These are phyloP conservation scores for Sclerotinia sclerotiorum DNA, from an alignment of 2,329 filamentous ascomycete species.

Conservation along the genomic window DNA sequence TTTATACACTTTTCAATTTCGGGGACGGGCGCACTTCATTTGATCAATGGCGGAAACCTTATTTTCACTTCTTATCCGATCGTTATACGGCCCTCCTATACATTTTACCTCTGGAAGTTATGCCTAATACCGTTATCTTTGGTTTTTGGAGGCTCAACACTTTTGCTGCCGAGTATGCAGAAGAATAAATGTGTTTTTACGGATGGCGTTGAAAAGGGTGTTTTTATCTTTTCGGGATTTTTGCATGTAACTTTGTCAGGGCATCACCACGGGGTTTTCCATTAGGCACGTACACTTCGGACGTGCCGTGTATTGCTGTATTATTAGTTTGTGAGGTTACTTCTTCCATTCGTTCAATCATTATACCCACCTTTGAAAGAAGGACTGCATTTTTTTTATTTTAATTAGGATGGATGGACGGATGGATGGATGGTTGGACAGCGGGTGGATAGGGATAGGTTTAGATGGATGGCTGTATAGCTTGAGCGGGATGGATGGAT, in stretches of 20 bases:
- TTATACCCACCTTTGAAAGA: constrained; percentile 16
- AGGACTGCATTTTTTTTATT: constrained; percentile 7
- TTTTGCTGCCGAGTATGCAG: constrained; percentile 1
- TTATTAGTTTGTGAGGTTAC: background rate
- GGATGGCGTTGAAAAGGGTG: constrained; percentile 20
- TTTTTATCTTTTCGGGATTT: background rate
- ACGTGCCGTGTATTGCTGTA: constrained; percentile 14
- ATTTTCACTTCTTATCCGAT: constrained; percentile 15
- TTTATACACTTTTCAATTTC: background rate
- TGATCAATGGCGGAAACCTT: background rate
- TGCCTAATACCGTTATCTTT: background rate
- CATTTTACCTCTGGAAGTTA: background rate
- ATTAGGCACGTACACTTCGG: background rate
- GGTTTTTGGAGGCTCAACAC: background rate
- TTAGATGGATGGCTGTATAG: constrained; percentile 7
- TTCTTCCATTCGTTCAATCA: constrained; percentile 15
- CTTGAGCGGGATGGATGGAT: background rate
- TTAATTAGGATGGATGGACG: background rate
- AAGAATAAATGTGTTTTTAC: constrained; percentile 16
- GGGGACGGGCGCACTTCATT: background rate
- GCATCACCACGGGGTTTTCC: constrained; percentile 9
- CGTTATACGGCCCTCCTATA: background rate
- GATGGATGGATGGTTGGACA: background rate
- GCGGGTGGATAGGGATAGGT: constrained; percentile 6
- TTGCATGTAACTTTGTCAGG: constrained; percentile 9